These are phyloP conservation scores for Phytophthora colocasiae DNA, from an alignment of 352 stramenopile species.

Conservation along the genomic window DNA sequence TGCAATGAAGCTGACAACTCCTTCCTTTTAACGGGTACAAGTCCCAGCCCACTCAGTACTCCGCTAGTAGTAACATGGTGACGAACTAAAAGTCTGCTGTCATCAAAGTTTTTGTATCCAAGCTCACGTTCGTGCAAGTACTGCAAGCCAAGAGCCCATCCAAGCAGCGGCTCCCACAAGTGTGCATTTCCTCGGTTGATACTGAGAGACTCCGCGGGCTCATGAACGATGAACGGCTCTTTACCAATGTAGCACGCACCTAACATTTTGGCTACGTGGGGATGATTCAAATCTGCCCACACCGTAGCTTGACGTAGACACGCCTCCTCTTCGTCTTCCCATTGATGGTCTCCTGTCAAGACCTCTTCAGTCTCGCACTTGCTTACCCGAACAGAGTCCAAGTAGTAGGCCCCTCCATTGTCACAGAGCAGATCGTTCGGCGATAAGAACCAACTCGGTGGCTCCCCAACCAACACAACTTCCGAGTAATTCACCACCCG, in stretches of 20 bases:
- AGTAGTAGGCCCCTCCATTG: constrained; percentile 14
- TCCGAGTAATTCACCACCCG: constrained; percentile 18
- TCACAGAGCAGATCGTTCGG: constrained; percentile 20
- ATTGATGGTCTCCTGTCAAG: constrained; percentile 17
- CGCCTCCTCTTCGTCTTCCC: constrained; percentile 31
- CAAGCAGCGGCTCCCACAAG: constrained; percentile 33
- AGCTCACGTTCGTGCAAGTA: constrained; percentile 44
- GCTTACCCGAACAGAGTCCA: constrained; percentile 32
- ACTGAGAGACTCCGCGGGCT: constrained; percentile 20
- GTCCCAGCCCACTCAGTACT: constrained; percentile 27
- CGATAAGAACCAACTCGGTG: constrained; percentile 34
- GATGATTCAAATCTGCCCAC: constrained; percentile 39
- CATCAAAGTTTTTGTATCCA: constrained; percentile 33
- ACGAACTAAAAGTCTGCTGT: constrained; percentile 26
- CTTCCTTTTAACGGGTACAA: constrained; percentile 31
- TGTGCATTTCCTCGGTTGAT: constrained; percentile 22
- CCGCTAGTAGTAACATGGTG: constrained; percentile 25
- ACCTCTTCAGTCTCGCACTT: constrained; percentile 21
- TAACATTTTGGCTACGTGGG: constrained; percentile 38
- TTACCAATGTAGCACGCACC: constrained; percentile 38
- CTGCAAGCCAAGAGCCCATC: constrained; percentile 35
- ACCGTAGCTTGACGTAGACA: constrained; percentile 33
- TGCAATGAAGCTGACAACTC: constrained; percentile 15
- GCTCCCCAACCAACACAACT: constrained; percentile 24
- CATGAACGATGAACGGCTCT: constrained; percentile 34